phyloP scores from a whole-genome alignment of 768 basidiomycete species.

The Epithele typhae region DNA sequence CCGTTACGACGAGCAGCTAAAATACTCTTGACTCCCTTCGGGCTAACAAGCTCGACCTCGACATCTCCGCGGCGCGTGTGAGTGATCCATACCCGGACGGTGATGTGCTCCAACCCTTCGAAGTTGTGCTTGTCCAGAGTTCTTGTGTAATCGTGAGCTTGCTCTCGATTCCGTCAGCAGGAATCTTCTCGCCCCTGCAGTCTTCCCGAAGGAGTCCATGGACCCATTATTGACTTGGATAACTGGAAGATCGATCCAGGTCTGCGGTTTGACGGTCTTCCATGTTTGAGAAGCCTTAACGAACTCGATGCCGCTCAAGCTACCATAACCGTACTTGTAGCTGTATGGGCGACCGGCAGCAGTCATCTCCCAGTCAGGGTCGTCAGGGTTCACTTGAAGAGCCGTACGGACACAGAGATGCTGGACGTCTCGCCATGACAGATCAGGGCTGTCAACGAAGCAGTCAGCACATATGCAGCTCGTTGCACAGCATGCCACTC shows the following conservation, averaged over 20 bases:
- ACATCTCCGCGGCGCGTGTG: conserved; percentile 87
- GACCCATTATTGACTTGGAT: conserved; percentile 61
- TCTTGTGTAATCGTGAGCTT: conserved; percentile 62
- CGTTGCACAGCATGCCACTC: conserved; percentile 5
- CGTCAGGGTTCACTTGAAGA: conserved; percentile 74
- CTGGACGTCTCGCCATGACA: conserved; percentile 96
- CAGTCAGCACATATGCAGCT: conserved; percentile 3
- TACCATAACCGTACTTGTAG: conserved; percentile 97
- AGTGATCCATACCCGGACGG: conserved; percentile 88
- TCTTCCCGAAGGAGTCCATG: conserved; percentile 48
- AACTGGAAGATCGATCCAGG: conserved; percentile 78
- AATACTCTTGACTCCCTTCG: conserved; percentile 80
- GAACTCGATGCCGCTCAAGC: conserved; percentile 76
- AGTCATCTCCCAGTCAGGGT: conserved; percentile 92
- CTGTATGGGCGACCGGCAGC: conserved; percentile 62
- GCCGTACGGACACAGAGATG: conserved; percentile 80
- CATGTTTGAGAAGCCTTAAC: conserved; percentile 79
- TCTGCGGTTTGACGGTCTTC: conserved; percentile 89
- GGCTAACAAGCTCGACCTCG: conserved; percentile 85
- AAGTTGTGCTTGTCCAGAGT: conserved; percentile 73
- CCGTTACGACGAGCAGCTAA: conserved; percentile 66
- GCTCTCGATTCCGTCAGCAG: conserved; percentile 58
- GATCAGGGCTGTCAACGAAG: conserved; percentile 65
- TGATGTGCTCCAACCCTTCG: conserved; percentile 88
- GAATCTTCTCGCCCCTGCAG: conserved; percentile 66